These are phyloP conservation scores for Quercus suber DNA, from an alignment of 306 rosid species.

Conservation along the genomic window DNA sequence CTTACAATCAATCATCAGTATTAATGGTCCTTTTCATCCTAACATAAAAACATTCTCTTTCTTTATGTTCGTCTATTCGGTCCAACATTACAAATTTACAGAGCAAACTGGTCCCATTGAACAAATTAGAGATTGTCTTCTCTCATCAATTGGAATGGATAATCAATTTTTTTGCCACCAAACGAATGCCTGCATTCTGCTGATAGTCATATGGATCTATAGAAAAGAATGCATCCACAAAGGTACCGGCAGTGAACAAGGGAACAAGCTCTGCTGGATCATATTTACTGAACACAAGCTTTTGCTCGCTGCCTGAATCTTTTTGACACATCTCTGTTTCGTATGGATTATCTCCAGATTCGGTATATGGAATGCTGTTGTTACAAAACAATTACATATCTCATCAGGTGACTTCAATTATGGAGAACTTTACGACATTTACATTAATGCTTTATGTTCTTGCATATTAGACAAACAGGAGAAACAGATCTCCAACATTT, in stretches of 20 bases:
- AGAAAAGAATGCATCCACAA: slow-evolving; percentile 77
- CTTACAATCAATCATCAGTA: background rate
- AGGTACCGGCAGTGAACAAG: slow-evolving; percentile 58
- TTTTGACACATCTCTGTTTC: slow-evolving; percentile 82
- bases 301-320: slow-evolving; percentile 59
- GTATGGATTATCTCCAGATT: slow-evolving; percentile 34
- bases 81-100: background rate
- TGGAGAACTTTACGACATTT: background rate
- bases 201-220: slow-evolving; percentile 74
- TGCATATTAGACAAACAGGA: background rate
- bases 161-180: slow-evolving; percentile 76
- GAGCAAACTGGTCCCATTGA: slow-evolving; percentile 5
- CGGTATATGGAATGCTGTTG: slow-evolving; percentile 72
- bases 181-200: slow-evolving; percentile 75
- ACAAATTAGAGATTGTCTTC: slow-evolving; percentile 9
- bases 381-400: background rate
- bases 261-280: slow-evolving; percentile 67
- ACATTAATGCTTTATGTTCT: background rate
- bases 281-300: slow-evolving; percentile 61
- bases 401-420: background rate
- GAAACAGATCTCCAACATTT: background rate
- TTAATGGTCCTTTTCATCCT: background rate
- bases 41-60: background rate
- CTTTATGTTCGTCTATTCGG: background rate
- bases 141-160: slow-evolving; percentile 47